Percentiles rank a stretch among this genome's conserved stretches.
These are phyloP conservation scores for Aspergillus incahuasiensis DNA, from an alignment of 495 filamentous ascomycete species.

Conservation along the genomic window DNA sequence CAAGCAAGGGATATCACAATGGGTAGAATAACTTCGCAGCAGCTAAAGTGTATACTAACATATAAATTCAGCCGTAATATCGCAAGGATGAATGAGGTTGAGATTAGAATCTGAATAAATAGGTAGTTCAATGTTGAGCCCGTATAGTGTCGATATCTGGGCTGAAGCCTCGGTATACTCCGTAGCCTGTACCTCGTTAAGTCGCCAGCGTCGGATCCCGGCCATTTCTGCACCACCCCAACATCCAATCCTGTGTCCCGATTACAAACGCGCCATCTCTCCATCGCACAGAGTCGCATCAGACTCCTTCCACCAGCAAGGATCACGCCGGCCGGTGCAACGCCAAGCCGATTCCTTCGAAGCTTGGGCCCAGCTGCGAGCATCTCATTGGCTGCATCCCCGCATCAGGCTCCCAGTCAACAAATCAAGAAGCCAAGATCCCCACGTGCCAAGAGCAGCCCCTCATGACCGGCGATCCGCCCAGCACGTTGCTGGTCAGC, in stretches of 20 bases:
- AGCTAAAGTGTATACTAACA: no score
- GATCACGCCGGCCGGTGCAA: not conserved
- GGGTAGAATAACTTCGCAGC: no score
- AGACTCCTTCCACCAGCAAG: not conserved
- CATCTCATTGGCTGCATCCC: not conserved
- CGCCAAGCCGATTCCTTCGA: not conserved
- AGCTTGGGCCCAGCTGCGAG: not conserved
- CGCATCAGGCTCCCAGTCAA: not conserved
- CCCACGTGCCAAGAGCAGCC: conserved; percentile 32
- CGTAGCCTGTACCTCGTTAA: not conserved
- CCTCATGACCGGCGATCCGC: conserved; percentile 15
- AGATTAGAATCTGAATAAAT: no score
- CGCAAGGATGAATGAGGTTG: no score
- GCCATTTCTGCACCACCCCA: not conserved
- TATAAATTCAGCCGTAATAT: no score
- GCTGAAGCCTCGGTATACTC: not conserved
- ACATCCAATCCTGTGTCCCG: not conserved
- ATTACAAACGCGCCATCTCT: not conserved
- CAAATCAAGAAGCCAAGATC: conserved; percentile 23
- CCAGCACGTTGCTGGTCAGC: conserved; percentile 34
- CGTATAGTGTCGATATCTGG: not conserved
- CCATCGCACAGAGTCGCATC: not conserved
- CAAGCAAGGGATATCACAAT: no score
- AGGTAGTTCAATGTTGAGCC: no score
- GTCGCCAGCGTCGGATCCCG: not conserved